Conservation (phyloP, 768 basidiomycete species). For the Psilocybe azurescens region DNA sequence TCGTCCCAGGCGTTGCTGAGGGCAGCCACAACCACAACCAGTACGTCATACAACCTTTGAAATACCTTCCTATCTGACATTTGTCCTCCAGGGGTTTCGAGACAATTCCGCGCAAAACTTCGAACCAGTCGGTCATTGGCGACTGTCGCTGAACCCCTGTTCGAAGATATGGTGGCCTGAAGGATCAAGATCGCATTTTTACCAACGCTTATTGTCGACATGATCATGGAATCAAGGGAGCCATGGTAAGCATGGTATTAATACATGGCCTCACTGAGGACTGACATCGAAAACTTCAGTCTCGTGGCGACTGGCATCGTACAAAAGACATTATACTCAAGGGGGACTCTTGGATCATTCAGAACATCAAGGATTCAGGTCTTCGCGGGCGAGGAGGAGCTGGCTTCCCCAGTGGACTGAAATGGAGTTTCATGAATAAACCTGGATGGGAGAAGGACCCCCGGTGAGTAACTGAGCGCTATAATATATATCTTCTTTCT, state of each 20-base stretch:
- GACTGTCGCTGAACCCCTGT: slow-evolving; percentile 86
- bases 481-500: slow-evolving; percentile 8
- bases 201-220: slow-evolving; percentile 89
- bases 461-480: slow-evolving; percentile 49
- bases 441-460: slow-evolving; percentile 97
- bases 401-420: slow-evolving; percentile 95
- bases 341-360: slow-evolving; percentile 97
- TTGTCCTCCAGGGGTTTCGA: slow-evolving; percentile 26
- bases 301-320: slow-evolving; percentile 96
- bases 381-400: slow-evolving; percentile 96
- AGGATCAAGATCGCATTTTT: slow-evolving; percentile 94
- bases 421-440: slow-evolving; percentile 99
- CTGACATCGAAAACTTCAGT: slow-evolving; percentile 43
- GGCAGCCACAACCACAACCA: slow-evolving; percentile 28
- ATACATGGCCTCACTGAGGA: not conserved
- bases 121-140: slow-evolving; percentile 57
- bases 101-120: slow-evolving; percentile 40
- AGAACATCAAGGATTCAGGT: slow-evolving; percentile 95
- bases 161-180: slow-evolving; percentile 89
- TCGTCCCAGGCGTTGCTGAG: slow-evolving; percentile 42
- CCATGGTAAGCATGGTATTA: slow-evolving; percentile 58
- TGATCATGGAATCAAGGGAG: slow-evolving; percentile 94
- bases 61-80: slow-evolving; percentile 6
- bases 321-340: slow-evolving; percentile 97
- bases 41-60: slow-evolving; percentile 26